Percentiles rank a stretch among this genome's conserved stretches.
phyloP scores from a whole-genome alignment of 108 stramenopile species.

The Skeletonema potamos region DNA sequence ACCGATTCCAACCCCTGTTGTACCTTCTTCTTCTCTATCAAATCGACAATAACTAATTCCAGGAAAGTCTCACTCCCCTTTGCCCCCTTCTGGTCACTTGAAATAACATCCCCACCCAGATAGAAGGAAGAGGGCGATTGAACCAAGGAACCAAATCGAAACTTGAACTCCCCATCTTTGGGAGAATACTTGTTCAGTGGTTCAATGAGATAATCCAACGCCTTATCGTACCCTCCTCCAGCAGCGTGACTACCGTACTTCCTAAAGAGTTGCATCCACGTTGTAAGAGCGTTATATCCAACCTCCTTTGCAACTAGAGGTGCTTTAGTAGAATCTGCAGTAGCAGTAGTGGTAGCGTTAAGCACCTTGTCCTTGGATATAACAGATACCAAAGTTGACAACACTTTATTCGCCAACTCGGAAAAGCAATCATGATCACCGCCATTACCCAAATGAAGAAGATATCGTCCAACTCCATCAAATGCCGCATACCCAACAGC shows the following conservation, averaged over 20 bases:
- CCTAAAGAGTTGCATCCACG: constrained; percentile 61
- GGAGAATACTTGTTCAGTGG: constrained; percentile 53
- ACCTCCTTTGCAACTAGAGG: constrained; percentile 30
- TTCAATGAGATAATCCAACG: constrained; percentile 49
- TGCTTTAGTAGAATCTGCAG: constrained; percentile 7
- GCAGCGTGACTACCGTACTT: constrained; percentile 4
- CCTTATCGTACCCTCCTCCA: constrained; percentile 47
- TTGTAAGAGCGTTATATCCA: constrained; percentile 49
- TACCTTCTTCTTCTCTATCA: constrained; percentile 45
- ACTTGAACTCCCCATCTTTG: constrained; percentile 56
- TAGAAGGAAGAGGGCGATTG: constrained; percentile 11
- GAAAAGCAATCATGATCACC: background rate
- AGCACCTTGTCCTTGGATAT: constrained; percentile 53
- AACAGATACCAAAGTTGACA: constrained; percentile 12
- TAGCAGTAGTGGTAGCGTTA: constrained; percentile 28
- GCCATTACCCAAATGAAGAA: background rate
- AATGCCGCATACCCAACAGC: constrained; percentile 43
- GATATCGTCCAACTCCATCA: constrained; percentile 28
- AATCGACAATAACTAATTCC: constrained; percentile 29
- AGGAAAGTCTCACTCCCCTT: constrained; percentile 28
- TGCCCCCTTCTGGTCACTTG: constrained; percentile 17
- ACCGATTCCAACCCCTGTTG: constrained; percentile 53
- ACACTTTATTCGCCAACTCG: constrained; percentile 19
- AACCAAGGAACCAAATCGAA: constrained; percentile 52
- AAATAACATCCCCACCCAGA: constrained; percentile 1